Base-by-base conservation (phyloP, 2,329 filamentous ascomycete genomes). In the Nigrospora oryzae region DNA sequence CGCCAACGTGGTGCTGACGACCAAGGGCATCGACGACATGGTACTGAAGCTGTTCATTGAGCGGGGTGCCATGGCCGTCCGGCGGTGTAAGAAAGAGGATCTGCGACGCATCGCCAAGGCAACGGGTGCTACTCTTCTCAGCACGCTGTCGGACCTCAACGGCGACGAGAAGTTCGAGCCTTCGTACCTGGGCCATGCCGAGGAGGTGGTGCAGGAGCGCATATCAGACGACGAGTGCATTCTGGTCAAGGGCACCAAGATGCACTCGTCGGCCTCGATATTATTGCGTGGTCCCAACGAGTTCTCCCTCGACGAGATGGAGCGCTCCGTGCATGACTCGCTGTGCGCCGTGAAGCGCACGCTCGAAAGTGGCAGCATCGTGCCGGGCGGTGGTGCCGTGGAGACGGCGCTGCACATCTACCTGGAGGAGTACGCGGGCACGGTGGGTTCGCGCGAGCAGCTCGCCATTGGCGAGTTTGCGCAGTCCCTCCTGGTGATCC, bases 391-490 rank as follows among this genome's bases (percentile, higher is more conserved):
- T 53, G 93, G 91, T 62, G 93, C 93, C 37, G 91, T 96, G 17
- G 93, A 98, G 74, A 97, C 93, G n/a, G 93, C 93, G 40, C 79
- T 98, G 53, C 93, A 97, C 73, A 98, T 98, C 63, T 98, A 97
- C 71, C 80, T 98, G 32, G 93, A 98, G 72, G 93, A 98, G 69
- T 98, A 95, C 67, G 93, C 93, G 43, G 91, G 93, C 57, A 97
- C 93, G 34, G 91, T 98, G 50, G 89, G 91, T 54, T 97, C 91
- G 44, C 84, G 93, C 57, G 93, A 98, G 70, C 93, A 98, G 73
- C 83, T 98, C 43, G 93, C 93, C 52, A 97, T 98, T 61, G 93
- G 88, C 63, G 91, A 96, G 67, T 98, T 98, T 59, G 93, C 93
- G 10, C 89, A 95, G 64, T 84, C 93, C 28, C 86, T 98, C 38